Base-by-base conservation (phyloP, 2,329 filamentous ascomycete species). In the Fusarium sp. region DNA sequence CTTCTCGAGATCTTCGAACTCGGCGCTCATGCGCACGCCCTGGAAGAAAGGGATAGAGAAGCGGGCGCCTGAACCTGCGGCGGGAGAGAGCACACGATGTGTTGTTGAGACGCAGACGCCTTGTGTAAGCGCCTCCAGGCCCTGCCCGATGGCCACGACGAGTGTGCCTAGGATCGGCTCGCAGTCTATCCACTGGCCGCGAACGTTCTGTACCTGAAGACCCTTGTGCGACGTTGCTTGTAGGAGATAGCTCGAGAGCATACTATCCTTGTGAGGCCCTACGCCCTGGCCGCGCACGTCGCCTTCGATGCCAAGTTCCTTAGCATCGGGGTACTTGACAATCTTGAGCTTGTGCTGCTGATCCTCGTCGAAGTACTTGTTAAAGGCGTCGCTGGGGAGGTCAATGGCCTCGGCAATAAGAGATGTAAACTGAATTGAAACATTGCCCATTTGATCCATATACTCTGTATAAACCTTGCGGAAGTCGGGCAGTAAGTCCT, bases 321-420 rank as follows among this genome's bases (percentile, higher is more conserved):
- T 78, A 14, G 87, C 78, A 75, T 96, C 93, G 0, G 93, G 93
- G 75, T 96, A 96, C 81, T 92, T 93, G 62, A 96, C 90, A 62
- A 97, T 90, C 82, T 97, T 97, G 73, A 96, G 85, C 82, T 96
- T 96, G 82, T 96, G 92, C 80, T 96, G 93, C 81, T 87, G 83
- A 71, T 85, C 78, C 82, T 84, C 71, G 76, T 94, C 92, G 79
- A 95, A 95, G 82, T 94, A 96, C 72, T 87, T 88, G 75, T 88
- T 82, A 78, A 97, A 96, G 0, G 93, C 92, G 50, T 85, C 79
- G 0, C 83, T 65, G 0, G 90, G 87, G 7, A 97, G 83, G 11
- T 87, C 86, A 65, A 97, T 90, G n/a, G 92, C 91, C 81, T 96
- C 92, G 65, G 93, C 93, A 71, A 96, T 92, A 30, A 96, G 85